A percentile compares a stretch with the other conserved stretches of the same genome.
Conservation (phyloP, 169 alveolate species). For the Plasmodium relictum region DNA sequence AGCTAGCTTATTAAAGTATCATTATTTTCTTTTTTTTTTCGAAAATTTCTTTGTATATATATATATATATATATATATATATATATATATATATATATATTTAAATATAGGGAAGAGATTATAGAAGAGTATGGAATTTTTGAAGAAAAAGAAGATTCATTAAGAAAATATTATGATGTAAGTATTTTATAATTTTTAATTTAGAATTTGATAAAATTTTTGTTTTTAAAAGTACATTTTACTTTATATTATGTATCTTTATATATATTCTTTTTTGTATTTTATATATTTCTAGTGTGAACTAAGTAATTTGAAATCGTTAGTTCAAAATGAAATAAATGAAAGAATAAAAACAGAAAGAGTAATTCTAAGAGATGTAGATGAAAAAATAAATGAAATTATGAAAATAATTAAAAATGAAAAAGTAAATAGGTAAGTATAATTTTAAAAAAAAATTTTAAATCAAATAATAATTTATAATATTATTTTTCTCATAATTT, state of each 20-base stretch:
- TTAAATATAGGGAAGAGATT: slow-evolving; percentile 46
- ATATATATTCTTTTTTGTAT: background rate
- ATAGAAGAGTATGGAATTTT: slow-evolving; percentile 52
- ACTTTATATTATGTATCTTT: background rate
- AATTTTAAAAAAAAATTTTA: background rate
- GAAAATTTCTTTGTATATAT: background rate
- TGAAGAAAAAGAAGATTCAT: slow-evolving; percentile 71
- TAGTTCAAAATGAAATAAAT: slow-evolving; percentile 56
- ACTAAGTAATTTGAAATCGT: slow-evolving; percentile 37
- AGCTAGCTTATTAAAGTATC: slow-evolving; percentile 58
- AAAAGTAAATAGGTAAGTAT: slow-evolving; percentile 48
- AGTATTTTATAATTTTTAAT: background rate
- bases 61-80: slow-evolving; percentile 7
- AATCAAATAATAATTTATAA: background rate
- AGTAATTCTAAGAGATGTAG: slow-evolving; percentile 53
- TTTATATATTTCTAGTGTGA: slow-evolving; percentile 28
- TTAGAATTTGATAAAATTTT: background rate
- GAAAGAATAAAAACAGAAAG: slow-evolving; percentile 73
- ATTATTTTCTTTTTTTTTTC: background rate
- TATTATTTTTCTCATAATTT: background rate
- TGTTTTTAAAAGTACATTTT: background rate
- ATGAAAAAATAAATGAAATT: slow-evolving; percentile 70
- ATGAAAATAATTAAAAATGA: slow-evolving; percentile 63
- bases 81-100: slow-evolving; percentile 3
- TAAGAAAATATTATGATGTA: slow-evolving; percentile 73